Base-by-base conservation (phyloP, 139 green algal species). In the Dunaliella sp. region DNA sequence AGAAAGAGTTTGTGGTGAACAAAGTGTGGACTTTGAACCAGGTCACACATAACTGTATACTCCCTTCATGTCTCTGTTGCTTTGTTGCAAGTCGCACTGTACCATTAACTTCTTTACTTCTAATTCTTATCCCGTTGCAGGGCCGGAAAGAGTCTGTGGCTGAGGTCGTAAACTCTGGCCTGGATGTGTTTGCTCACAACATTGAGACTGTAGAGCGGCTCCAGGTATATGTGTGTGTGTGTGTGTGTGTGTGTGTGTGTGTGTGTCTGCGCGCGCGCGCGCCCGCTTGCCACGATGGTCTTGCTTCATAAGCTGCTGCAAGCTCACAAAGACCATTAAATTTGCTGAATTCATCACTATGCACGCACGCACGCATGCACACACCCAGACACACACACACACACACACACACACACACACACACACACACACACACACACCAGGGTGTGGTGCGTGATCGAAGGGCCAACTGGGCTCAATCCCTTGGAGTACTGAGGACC, bases 121-220 rank as follows among this genome's bases (percentile, higher is more conserved):
- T 21, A 30, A 21, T 78, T 78, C 16, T 32, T 33, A 33, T 32
- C 73, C 16, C n/a, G 22, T 78, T 33, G 7, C 73, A 78, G 30
- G 73, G 73, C 73, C 26, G 73, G n/a, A 32, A 78, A 22, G 73
- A 65, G 48, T 83, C 28, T 78, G 73, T 78, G 73, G 48, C 48
- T 65, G 48, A 65, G 48, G 48, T 98, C 34, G 97, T 96, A 28
- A 80, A 37, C 0, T 96, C 90, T 24, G 97, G 97, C 0, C 92
- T 99, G 79, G 97, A 99, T 86, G 97, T 99, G 37, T 99, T 97
- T 92, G 97, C 97, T 0, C 97, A 99, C 94, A 99, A 99, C 91
- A 93, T 99, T 48, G 97, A 99, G 91, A 99, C 97, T 32, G 97
- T 99, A 58, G 80, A 90, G 75, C 82, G 91, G 58, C 87, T 97